Percentiles rank a stretch among this genome's conserved stretches.
Conservation (phyloP, 106 monocot species). For the Dendrobium catenatum region DNA sequence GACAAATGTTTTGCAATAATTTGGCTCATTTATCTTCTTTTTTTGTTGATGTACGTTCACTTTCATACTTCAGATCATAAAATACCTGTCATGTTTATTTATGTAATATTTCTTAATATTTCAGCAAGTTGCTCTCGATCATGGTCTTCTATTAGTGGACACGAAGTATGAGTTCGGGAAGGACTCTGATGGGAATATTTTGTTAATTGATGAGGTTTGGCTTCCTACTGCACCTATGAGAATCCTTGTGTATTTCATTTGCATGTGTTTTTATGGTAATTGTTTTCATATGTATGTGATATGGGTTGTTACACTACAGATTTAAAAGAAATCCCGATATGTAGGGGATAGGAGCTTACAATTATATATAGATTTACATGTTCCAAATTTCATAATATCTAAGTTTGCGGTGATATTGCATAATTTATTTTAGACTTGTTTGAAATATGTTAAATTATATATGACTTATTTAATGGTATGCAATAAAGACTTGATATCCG, state of each 20-base stretch:
- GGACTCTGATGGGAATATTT: constrained; percentile 67
- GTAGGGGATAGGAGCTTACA: not conserved
- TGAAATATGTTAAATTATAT: not conserved
- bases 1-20: not conserved
- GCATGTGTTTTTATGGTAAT: not conserved
- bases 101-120: not conserved
- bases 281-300: not conserved
- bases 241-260: not conserved
- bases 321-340: not conserved
- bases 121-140: constrained; percentile 78
- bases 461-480: not conserved
- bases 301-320: not conserved
- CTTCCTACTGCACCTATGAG: not conserved
- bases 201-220: constrained; percentile 92
- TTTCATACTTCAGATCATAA: not conserved
- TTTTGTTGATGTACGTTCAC: no score
- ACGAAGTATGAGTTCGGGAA: constrained; percentile 99
- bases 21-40: not conserved
- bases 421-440: not conserved
- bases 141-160: constrained; percentile 87
- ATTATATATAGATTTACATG: not conserved
- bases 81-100: not conserved
- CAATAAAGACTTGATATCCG: not conserved
- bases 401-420: not conserved
- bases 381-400: not conserved